Conservation (phyloP, 768 basidiomycete species). For the Gyrodon lividus region DNA sequence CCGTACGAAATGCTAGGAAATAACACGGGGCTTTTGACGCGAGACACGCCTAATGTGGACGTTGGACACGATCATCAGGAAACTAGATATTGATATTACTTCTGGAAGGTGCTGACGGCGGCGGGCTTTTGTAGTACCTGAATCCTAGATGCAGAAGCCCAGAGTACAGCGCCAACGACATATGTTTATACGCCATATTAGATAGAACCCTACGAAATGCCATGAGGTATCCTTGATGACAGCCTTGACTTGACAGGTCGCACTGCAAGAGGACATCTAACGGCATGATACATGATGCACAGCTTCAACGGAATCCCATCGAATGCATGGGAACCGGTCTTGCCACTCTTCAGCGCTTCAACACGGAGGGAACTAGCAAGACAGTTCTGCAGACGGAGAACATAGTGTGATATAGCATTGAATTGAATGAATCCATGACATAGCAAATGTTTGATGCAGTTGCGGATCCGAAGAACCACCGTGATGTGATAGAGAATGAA, state of each 20-base stretch:
- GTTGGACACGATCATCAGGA: background rate
- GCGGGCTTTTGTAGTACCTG: background rate
- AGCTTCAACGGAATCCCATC: too few relatives aligned
- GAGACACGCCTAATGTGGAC: background rate
- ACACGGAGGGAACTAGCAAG: too few relatives aligned
- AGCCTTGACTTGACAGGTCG: too few relatives aligned
- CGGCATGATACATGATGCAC: too few relatives aligned
- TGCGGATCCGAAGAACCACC: background rate
- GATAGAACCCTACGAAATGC: slow-evolving; percentile 22
- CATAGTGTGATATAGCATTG: too few relatives aligned
- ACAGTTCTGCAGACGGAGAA: too few relatives aligned
- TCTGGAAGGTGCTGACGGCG: background rate
- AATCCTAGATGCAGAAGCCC: slow-evolving; percentile 11
- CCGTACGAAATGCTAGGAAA: background rate
- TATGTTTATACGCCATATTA: too few relatives aligned
- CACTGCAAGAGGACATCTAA: too few relatives aligned
- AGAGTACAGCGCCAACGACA: background rate
- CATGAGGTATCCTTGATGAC: background rate
- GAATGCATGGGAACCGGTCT: too few relatives aligned
- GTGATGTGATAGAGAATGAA: slow-evolving; percentile 2
- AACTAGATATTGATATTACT: background rate
- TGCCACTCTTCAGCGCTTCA: too few relatives aligned
- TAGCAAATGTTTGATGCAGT: background rate
- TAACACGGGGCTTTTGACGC: background rate
- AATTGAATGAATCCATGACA: background rate